Evolutionary conservation across 768 basidiomycete species (phyloP), one percentile per base, ranked within the genome.

Genomic region (Leccinum boreale): DNA sequence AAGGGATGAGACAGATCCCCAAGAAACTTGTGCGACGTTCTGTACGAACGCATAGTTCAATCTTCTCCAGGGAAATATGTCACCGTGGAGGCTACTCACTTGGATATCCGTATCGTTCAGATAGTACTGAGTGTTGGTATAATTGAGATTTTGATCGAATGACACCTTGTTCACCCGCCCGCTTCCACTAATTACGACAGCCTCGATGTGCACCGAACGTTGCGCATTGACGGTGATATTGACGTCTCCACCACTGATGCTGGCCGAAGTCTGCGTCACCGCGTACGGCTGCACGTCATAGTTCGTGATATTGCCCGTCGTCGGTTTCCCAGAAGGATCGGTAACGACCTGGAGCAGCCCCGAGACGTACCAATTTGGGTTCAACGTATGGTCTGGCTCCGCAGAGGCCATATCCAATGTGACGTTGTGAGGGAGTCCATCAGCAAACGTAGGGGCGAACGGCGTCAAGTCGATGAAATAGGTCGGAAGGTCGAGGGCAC

Each of bases 401-500:
- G 85, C 84, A 5, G 90, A 90, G 21, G 78, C 81, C 45, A 92
- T 85, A 65, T 93, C 85, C 45, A 94, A 76, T 53, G 85, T 81
- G 65, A 92, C 79, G 48, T 76, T 85, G 69, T 92, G 92, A 21
- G 84, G 75, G n/a, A 80, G 69, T 3, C 85, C 85, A 56, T 89
- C 88, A 0, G 84, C 78, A 35, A 92, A 77, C 19, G 85, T 65
- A 6, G 88, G 88, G 1, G 87, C 79, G 67, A 92, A 92, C 1
- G 90, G 88, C 8, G 90, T 90, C 53, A 90, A 70, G 69, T 92
- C 90, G 19, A 92, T 62, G 68, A 85, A 85, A 69, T 91, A 92
- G 2, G 85, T 89, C 2, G 90, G 90, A 12, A 89, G 77, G 63
- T 91, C 89, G 24, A 90, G 73, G 3, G 88, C 87, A 10, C 89